Evolutionary conservation across 2,329 filamentous ascomycete genomes (phyloP).

Genomic region (Fusarium marasasianum): DNA sequence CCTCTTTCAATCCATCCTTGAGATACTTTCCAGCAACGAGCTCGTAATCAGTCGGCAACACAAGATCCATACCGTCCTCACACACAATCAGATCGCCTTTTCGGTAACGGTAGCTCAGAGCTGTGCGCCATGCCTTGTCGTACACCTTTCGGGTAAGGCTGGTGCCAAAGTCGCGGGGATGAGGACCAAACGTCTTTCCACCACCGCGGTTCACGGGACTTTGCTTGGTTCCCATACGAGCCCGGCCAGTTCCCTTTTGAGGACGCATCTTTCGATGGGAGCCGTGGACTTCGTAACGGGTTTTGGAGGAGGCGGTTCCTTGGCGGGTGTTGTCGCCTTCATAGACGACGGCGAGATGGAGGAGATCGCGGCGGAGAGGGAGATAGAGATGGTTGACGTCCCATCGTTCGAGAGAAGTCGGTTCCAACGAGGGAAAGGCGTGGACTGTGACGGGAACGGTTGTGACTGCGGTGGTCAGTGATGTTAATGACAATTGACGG

Average conservation of each 20-base stretch:
- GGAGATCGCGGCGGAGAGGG: conserved; percentile 87
- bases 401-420: conserved; percentile 79
- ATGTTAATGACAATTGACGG: neutral
- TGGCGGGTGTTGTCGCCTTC: conserved; percentile 90
- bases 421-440: conserved; percentile 89
- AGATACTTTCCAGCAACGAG: conserved; percentile 54
- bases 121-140: conserved; percentile 93
- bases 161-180: conserved; percentile 90
- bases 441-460: conserved; percentile 87
- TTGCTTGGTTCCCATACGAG: conserved; percentile 83
- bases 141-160: conserved; percentile 88
- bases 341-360: conserved; percentile 91
- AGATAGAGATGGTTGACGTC: conserved; percentile 84
- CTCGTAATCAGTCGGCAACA: conserved; percentile 60
- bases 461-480: conserved; percentile 53
- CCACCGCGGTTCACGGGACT: conserved; percentile 85
- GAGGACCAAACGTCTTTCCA: conserved; percentile 89
- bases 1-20: conserved; percentile 59
- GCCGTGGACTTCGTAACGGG: conserved; percentile 82
- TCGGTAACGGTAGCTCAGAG: conserved; percentile 89
- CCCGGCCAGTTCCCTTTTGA: conserved; percentile 86
- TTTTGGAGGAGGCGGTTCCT: conserved; percentile 87
- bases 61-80: conserved; percentile 78
- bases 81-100: conserved; percentile 88
- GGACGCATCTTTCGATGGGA: conserved; percentile 82